Evolutionary conservation across 1,284 basidiomycete genomes (phyloP).

Genomic region (Apiotrichum sp.): DNA sequence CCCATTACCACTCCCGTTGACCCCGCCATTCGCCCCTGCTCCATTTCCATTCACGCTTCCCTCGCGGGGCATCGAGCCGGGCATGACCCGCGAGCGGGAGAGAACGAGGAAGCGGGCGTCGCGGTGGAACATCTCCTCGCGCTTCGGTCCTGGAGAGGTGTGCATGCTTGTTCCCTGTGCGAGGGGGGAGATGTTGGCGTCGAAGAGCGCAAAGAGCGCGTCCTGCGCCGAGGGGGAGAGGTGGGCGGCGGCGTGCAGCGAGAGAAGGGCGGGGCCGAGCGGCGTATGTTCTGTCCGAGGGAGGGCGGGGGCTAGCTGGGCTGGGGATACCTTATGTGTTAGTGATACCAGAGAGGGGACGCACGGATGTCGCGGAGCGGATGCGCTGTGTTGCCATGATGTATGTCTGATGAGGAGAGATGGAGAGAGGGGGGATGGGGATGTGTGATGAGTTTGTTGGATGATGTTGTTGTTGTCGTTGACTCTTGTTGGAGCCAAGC

Average conservation of each 20-base stretch:
- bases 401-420: neutral
- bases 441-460: no score
- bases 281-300: constrained; percentile 6
- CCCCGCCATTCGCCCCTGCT: neutral
- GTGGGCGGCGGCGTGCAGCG: constrained; percentile 10
- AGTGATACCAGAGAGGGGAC: neutral
- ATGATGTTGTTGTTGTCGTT: no score
- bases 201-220: constrained; percentile 29
- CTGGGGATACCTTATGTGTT: neutral
- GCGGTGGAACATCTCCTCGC: constrained; percentile 40
- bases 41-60: neutral
- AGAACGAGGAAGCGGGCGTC: constrained; percentile 30
- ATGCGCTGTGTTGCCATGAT: constrained; percentile 22
- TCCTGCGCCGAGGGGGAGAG: constrained; percentile 13
- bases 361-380: constrained; percentile 18
- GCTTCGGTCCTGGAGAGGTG: constrained; percentile 25
- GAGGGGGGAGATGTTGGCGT: constrained; percentile 34
- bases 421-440: no score
- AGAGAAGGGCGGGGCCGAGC: constrained; percentile 2
- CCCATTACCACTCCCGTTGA: neutral
- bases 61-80: constrained; percentile 10
- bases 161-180: constrained; percentile 25
- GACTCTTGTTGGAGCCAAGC: no score
- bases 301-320: constrained; percentile 19
- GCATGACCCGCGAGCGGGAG: constrained; percentile 8